Evolutionary conservation across 768 basidiomycete genomes (phyloP).

Genomic region (Hericium coralloides): DNA sequence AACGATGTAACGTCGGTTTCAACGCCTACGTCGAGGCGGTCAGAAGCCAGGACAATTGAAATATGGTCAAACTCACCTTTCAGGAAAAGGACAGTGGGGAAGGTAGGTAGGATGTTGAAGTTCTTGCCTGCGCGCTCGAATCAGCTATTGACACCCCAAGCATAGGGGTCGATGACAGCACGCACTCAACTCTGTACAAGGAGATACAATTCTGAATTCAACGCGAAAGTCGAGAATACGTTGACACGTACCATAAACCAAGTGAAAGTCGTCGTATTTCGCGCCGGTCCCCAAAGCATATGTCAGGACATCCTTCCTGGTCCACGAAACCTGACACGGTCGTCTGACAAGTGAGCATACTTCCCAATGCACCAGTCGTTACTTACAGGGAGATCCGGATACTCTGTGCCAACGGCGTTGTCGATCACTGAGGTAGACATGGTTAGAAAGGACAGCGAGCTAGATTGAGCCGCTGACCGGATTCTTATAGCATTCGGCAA

Average conservation of each 20-base stretch:
- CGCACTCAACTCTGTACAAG: slow-evolving; percentile 21
- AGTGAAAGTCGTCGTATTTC: slow-evolving; percentile 58
- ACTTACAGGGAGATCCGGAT: slow-evolving; percentile 46
- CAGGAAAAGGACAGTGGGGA: slow-evolving; percentile 69
- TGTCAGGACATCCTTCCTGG: slow-evolving; percentile 70
- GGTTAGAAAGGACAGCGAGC: too few relatives aligned
- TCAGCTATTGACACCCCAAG: background rate
- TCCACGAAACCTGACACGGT: slow-evolving; percentile 62
- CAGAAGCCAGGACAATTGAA: background rate
- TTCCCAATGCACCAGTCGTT: too few relatives aligned
- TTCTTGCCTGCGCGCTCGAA: slow-evolving; percentile 37
- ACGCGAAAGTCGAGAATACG: background rate
- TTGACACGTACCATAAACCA: slow-evolving; percentile 55
- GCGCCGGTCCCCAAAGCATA: slow-evolving; percentile 81
- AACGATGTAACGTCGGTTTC: slow-evolving; percentile 66
- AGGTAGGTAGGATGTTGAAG: slow-evolving; percentile 77
- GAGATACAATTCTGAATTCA: background rate
- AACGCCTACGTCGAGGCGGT: slow-evolving; percentile 27
- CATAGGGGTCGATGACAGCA: background rate
- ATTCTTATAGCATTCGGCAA: too few relatives aligned
- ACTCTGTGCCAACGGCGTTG: slow-evolving; percentile 54
- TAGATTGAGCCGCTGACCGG: too few relatives aligned
- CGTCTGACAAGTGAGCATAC: background rate
- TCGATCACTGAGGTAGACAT: slow-evolving; percentile 26
- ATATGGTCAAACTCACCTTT: slow-evolving; percentile 37